Conservation (phyloP, 257 asterid genomes). For the Cinchona pubescens region DNA sequence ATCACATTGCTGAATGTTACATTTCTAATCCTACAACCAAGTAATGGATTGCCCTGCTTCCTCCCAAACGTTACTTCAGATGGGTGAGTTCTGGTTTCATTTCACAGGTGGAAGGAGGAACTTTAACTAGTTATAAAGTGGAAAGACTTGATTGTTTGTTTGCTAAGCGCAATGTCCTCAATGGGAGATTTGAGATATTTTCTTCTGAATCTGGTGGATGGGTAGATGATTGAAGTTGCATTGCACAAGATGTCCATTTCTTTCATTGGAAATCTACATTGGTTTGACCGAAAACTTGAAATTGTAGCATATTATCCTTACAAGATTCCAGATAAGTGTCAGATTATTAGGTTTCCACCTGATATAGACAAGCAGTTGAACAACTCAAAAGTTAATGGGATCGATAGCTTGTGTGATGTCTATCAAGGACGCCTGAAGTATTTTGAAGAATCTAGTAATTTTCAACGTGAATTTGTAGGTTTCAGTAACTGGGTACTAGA, state of each 20-base stretch:
- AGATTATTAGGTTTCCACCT: too few relatives aligned
- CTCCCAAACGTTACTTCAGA: not conserved
- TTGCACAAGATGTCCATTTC: too few relatives aligned
- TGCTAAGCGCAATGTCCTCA: not conserved
- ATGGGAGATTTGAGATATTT: not conserved
- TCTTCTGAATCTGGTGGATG: too few relatives aligned
- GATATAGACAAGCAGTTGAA: too few relatives aligned
- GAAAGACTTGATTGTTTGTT: not conserved
- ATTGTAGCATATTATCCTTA: too few relatives aligned
- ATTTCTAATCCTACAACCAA: not conserved
- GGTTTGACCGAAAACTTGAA: too few relatives aligned
- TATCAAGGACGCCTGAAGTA: not conserved
- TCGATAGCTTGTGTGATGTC: not conserved
- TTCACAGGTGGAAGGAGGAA: not conserved
- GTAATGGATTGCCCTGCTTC: not conserved
- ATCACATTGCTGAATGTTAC: not conserved
- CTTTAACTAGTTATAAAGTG: not conserved
- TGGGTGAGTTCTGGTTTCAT: not conserved
- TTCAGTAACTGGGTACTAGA: not conserved
- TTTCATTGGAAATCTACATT: too few relatives aligned
- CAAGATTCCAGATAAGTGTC: too few relatives aligned
- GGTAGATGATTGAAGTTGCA: too few relatives aligned
- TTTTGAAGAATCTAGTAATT: too few relatives aligned
- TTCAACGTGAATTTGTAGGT: not conserved
- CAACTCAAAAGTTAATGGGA: too few relatives aligned